phyloP scores from a whole-genome alignment of 495 filamentous ascomycete species.

The Talaromyces stipitatus region DNA sequence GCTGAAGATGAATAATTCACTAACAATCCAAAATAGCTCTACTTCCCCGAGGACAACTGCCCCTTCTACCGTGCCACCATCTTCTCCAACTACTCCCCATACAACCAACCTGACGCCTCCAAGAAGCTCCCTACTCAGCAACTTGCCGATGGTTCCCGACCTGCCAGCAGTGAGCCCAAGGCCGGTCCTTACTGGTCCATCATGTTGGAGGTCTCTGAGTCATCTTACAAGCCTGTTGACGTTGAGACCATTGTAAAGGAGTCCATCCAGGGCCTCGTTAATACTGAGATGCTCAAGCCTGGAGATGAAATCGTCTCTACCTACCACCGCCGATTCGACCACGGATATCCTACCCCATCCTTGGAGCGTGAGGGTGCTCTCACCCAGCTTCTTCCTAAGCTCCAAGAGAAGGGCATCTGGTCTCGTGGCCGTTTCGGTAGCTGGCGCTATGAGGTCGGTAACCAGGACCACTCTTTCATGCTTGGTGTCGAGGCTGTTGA shows the following conservation, averaged over 20 bases:
- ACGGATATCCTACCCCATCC: slow-evolving; percentile 93
- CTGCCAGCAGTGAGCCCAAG: slow-evolving; percentile 57
- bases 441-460: slow-evolving; percentile 96
- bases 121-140: slow-evolving; percentile 83
- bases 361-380: slow-evolving; percentile 94
- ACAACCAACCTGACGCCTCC: slow-evolving; percentile 84
- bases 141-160: slow-evolving; percentile 76
- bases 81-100: slow-evolving; percentile 99
- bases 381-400: slow-evolving; percentile 83
- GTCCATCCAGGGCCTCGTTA: slow-evolving; percentile 92
- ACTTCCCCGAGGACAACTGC: slow-evolving; percentile 99
- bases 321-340: slow-evolving; percentile 97
- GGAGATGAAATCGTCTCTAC: slow-evolving; percentile 94
- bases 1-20: not conserved
- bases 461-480: slow-evolving; percentile 99
- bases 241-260: slow-evolving; percentile 73
- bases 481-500: slow-evolving; percentile 95
- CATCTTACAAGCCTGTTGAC: slow-evolving; percentile 89
- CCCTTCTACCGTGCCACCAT: slow-evolving; percentile 99
- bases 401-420: slow-evolving; percentile 86
- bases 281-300: slow-evolving; percentile 89
- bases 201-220: slow-evolving; percentile 98
- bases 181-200: slow-evolving; percentile 98
- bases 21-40: slow-evolving; percentile 50
- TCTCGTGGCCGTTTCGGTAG: slow-evolving; percentile 95